Percentiles rank a stretch among this genome's conserved stretches.
These are phyloP conservation scores for Pterula multifida DNA, from an alignment of 1,284 basidiomycete species.

Conservation along the genomic window DNA sequence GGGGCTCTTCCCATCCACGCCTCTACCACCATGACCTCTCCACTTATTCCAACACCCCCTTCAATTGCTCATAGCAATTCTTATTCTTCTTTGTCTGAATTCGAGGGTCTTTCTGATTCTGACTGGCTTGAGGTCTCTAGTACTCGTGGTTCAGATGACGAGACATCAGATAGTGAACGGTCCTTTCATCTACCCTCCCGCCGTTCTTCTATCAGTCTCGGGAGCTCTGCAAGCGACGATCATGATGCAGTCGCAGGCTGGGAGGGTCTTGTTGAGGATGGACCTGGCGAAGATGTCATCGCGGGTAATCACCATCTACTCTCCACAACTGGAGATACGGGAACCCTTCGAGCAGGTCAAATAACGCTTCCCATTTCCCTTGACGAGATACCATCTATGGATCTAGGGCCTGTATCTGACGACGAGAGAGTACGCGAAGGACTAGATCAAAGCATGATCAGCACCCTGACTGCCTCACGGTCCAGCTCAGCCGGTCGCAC, in stretches of 20 bases:
- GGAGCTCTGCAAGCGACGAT: constrained; percentile 51
- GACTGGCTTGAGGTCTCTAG: constrained; percentile 70
- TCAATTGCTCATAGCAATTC: constrained; percentile 15
- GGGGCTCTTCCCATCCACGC: constrained; percentile 9
- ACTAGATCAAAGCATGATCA: constrained; percentile 67
- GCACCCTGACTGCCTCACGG: constrained; percentile 60
- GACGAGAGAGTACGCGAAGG: constrained; percentile 57
- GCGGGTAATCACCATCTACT: constrained; percentile 18
- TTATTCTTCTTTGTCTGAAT: constrained; percentile 37
- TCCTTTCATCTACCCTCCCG: constrained; percentile 30
- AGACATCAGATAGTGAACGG: constrained; percentile 32
- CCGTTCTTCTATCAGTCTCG: constrained; percentile 52
- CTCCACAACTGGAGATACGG: constrained; percentile 16
- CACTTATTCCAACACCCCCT: constrained; percentile 19
- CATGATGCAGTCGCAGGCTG: constrained; percentile 39
- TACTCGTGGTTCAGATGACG: constrained; percentile 51
- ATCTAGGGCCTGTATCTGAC: constrained; percentile 30
- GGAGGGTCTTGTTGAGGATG: constrained; percentile 60
- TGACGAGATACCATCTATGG: constrained; percentile 17
- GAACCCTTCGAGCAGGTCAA: constrained; percentile 15
- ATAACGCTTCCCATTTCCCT: constrained; percentile 15
- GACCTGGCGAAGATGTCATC: constrained; percentile 30
- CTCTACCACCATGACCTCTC: constrained; percentile 14
- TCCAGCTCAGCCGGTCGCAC: constrained; percentile 37
- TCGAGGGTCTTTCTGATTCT: constrained; percentile 59